A percentile compares a stretch with the other conserved stretches of the same genome.
Evolutionary conservation across 202 grass and related monocot species (phyloP).

Genomic region (Digitaria exilis): DNA sequence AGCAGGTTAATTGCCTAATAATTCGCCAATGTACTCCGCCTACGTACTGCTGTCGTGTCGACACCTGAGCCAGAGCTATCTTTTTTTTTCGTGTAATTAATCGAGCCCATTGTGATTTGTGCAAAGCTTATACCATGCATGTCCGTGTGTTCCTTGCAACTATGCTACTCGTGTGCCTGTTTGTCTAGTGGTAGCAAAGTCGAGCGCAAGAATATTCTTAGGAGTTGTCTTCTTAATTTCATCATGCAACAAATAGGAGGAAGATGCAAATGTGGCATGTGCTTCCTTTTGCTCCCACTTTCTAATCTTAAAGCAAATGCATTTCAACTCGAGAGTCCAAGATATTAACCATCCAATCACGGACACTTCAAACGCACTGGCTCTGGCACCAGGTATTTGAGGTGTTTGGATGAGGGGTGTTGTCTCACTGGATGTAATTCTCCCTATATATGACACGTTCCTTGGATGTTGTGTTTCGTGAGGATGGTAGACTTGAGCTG

Average conservation of each 20-base stretch:
- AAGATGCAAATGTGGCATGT: neutral
- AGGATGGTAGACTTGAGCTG: too few species aligned
- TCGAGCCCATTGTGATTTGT: slow-evolving; percentile 11
- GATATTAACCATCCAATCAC: neutral
- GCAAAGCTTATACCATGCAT: slow-evolving; percentile 4
- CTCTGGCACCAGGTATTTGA: neutral
- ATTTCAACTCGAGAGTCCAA: too few species aligned
- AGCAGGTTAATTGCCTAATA: slow-evolving; percentile 36
- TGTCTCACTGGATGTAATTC: too few species aligned
- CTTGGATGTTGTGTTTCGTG: neutral
- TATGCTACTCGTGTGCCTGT: neutral
- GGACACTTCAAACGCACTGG: too few species aligned
- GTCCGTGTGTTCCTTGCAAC: neutral
- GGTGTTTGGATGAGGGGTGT: neutral
- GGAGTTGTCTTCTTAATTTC: slow-evolving; percentile 7
- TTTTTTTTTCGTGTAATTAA: slow-evolving; percentile 47
- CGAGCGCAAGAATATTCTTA: slow-evolving; percentile 19
- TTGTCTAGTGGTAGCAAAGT: too few species aligned
- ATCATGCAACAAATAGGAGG: neutral
- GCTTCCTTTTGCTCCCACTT: neutral
- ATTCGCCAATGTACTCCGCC: slow-evolving; percentile 21
- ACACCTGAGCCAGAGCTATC: slow-evolving; percentile 32
- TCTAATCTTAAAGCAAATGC: too few species aligned
- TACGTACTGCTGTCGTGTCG: slow-evolving; percentile 7
- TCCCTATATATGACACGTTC: neutral